Evolutionary conservation across 139 green algal genomes (phyloP), one percentile per base, ranked within the genome.

Genomic region (Tetratostichococcus sp.): DNA sequence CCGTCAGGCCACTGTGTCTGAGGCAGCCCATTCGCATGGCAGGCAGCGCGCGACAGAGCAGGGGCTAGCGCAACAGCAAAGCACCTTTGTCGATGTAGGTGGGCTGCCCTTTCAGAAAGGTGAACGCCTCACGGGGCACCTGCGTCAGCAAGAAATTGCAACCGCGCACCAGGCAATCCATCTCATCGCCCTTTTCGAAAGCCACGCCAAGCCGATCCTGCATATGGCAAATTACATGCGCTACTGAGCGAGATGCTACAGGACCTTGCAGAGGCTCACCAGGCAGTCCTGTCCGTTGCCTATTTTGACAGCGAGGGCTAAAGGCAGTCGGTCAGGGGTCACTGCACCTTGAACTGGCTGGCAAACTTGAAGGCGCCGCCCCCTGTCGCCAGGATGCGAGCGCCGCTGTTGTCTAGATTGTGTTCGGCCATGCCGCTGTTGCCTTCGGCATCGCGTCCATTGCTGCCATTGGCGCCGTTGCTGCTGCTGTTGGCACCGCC

Each of bases 61-160:
- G n/a, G n/a, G n/a, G n/a, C n/a, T n/a, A n/a, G n/a, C n/a, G n/a
- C n/a, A n/a, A n/a, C 6, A 21, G 39, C 6, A 50, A 50, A 6
- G 11, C 11, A 62, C 50, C 50, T 62, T 62, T 62, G 19, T 62
- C 50, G 26, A 62, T 2, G 50, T 28, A 62, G 17, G 50, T 31
- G 30, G 92, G 77, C 28, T 80, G 35, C 14, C 84, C 82, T 31
- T 89, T 86, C 39, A 91, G 82, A 76, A 89, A 98, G 1, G 82
- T 95, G 75, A 98, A 99, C 4, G 93, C 95, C 77, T 99, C 96
- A 65, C 98, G 90, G 0, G 84, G 84, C 35, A 99, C 94, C 14
- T 94, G 87, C 62, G 87, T 87, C 43, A 98, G 87, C 72, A 99
- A 86, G 83, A 99, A 99, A 84, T 97, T 97, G 82, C 88, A 92